Percentiles rank a stretch among this genome's conserved stretches.
Conservation (phyloP, 2,329 filamentous ascomycete genomes). For the Sclerotinia subarctica region DNA sequence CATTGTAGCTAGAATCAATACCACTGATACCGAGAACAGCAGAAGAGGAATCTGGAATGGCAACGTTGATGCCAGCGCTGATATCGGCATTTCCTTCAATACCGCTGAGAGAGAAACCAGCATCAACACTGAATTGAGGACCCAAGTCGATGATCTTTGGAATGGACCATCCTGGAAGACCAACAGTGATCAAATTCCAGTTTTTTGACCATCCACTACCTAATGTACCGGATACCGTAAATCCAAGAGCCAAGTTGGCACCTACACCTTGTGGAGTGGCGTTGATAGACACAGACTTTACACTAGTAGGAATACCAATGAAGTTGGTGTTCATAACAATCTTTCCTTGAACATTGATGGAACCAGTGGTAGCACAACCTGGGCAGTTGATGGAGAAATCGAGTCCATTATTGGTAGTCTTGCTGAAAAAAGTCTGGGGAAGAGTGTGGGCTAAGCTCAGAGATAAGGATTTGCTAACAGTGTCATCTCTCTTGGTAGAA, state of each 20-base stretch:
- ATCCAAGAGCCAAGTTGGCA: slow-evolving; percentile 18
- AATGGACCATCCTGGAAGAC: slow-evolving; percentile 17
- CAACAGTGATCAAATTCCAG: slow-evolving; percentile 15
- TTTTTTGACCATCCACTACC: slow-evolving; percentile 18
- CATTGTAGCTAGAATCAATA: slow-evolving; percentile 10
- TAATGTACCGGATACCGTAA: slow-evolving; percentile 17
- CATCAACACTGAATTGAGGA: slow-evolving; percentile 21
- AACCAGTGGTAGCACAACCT: slow-evolving; percentile 11
- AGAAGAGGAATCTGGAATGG: slow-evolving; percentile 17
- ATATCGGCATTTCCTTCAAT: slow-evolving; percentile 12
- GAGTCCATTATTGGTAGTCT: slow-evolving; percentile 14
- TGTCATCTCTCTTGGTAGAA: slow-evolving; percentile 9
- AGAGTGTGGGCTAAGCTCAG: slow-evolving; percentile 4
- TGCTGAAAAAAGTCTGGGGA: slow-evolving; percentile 19
- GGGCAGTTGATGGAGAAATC: slow-evolving; percentile 18
- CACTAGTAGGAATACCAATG: slow-evolving; percentile 6
- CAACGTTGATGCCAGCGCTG: slow-evolving; percentile 1
- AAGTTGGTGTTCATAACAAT: neutral
- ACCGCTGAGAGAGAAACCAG: slow-evolving; percentile 13
- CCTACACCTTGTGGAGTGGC: slow-evolving; percentile 16
- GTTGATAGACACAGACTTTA: slow-evolving; percentile 13
- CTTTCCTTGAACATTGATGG: slow-evolving; percentile 15
- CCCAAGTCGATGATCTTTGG: slow-evolving; percentile 15
- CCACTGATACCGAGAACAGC: slow-evolving; percentile 14
- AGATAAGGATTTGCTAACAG: neutral